Evolutionary conservation across 495 filamentous ascomycete species (phyloP).

Genomic region (Penicillium ucsense): DNA sequence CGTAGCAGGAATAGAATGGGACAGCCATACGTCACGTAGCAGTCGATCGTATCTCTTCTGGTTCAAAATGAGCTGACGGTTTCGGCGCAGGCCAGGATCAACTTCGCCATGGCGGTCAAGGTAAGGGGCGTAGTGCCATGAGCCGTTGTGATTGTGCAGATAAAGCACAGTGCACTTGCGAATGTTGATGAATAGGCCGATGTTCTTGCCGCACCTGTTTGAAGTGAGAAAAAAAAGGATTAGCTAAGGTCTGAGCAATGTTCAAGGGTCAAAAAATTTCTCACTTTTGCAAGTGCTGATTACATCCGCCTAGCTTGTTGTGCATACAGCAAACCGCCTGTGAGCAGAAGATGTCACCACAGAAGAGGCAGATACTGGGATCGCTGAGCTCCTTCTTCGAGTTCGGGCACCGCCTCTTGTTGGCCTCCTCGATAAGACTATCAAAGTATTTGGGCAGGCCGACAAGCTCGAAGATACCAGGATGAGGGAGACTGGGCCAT

Average conservation of each 20-base stretch:
- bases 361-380: conserved; percentile 87
- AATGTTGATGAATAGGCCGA: conserved; percentile 92
- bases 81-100: conserved; percentile 72
- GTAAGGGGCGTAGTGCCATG: conserved; percentile 81
- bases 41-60: conserved; percentile 88
- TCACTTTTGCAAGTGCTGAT: conserved; percentile 81
- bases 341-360: conserved; percentile 89
- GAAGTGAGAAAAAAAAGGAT: not conserved
- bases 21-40: conserved; percentile 77
- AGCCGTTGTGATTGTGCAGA: conserved; percentile 69
- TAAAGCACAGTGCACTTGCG: conserved; percentile 87
- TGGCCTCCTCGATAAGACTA: conserved; percentile 83
- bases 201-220: conserved; percentile 71
- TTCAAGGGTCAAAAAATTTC: conserved; percentile 9
- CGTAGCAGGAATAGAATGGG: conserved; percentile 75
- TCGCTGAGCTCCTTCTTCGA: conserved; percentile 86
- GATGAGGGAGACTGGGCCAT: conserved; percentile 58
- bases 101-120: conserved; percentile 92
- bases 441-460: conserved; percentile 88
- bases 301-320: conserved; percentile 69
- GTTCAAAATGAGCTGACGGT: conserved; percentile 81
- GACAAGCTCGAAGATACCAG: conserved; percentile 85
- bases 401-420: conserved; percentile 73
- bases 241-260: conserved; percentile 1
- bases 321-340: conserved; percentile 86